These are phyloP conservation scores for Chlorella sp. DNA, from an alignment of 139 green algal genomes.

Conservation along the genomic window DNA sequence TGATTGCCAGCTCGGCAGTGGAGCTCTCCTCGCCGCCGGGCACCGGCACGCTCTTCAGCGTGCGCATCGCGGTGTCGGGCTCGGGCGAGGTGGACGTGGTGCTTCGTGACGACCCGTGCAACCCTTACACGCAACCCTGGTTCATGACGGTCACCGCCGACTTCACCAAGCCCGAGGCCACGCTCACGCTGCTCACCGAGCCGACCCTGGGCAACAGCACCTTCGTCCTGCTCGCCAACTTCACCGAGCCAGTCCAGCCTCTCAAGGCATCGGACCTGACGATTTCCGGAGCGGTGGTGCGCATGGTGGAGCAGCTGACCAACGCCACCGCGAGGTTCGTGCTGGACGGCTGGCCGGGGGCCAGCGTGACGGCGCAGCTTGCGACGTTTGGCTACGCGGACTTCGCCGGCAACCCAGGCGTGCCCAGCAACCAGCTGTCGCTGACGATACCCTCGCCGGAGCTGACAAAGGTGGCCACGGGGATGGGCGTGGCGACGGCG, in stretches of 20 bases:
- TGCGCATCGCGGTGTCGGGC: neutral
- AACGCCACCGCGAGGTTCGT: neutral
- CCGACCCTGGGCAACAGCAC: constrained; percentile 6
- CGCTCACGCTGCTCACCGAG: neutral
- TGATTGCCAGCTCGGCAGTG: neutral
- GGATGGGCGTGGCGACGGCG: neutral
- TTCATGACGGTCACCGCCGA: constrained; percentile 12
- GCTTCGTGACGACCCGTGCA: constrained; percentile 13
- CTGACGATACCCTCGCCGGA: neutral
- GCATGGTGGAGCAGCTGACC: neutral
- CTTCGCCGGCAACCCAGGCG: constrained; percentile 7
- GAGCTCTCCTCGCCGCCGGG: neutral
- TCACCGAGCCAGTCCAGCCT: constrained; percentile 9
- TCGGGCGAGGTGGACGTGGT: constrained; percentile 5
- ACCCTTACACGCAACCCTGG: neutral
- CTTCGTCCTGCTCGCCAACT: constrained; percentile 3
- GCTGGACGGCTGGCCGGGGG: neutral
- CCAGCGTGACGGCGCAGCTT: neutral
- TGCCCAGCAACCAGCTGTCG: constrained; percentile 5
- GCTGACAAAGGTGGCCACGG: neutral
- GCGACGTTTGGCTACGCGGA: constrained; percentile 8
- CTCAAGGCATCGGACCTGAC: neutral
- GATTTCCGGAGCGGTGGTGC: neutral
- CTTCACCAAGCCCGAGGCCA: neutral
- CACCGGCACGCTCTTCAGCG: neutral